phyloP scores from a whole-genome alignment of 2,329 filamentous ascomycete genomes.

The Fusarium vanettenii region DNA sequence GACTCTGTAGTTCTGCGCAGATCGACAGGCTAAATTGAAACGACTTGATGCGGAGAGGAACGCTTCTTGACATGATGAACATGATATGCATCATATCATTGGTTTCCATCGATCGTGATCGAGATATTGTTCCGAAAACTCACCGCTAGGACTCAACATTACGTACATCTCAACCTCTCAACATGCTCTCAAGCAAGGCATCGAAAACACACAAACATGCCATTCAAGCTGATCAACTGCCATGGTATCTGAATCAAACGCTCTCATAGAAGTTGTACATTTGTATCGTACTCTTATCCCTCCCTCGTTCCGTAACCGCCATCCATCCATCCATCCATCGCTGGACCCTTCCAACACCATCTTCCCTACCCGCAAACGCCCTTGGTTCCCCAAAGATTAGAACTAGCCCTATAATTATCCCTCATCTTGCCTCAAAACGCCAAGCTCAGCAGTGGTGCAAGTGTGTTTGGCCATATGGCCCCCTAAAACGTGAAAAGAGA shows the following conservation, averaged over 20 bases:
- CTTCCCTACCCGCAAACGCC: conserved; percentile 34
- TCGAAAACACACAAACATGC: neutral
- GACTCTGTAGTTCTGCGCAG: neutral
- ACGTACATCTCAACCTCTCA: neutral
- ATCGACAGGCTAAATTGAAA: conserved; percentile 8
- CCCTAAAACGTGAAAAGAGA: conserved; percentile 25
- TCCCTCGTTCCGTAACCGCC: conserved; percentile 7
- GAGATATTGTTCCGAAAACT: neutral
- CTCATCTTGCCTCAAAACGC: conserved; percentile 39
- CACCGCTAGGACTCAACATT: neutral
- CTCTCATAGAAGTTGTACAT: conserved; percentile 37
- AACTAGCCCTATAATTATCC: conserved; percentile 23
- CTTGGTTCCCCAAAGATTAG: conserved; percentile 32
- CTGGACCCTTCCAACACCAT: conserved; percentile 9
- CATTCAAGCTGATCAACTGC: neutral
- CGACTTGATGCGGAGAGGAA: neutral
- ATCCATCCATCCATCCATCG: conserved; percentile 26
- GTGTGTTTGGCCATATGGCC: conserved; percentile 33
- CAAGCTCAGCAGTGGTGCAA: conserved; percentile 37
- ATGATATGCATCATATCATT: neutral
- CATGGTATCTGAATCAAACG: neutral
- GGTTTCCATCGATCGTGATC: neutral
- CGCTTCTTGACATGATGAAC: conserved; percentile 9
- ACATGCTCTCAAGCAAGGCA: neutral
- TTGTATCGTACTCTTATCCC: conserved; percentile 35